Conservation (phyloP, 768 basidiomycete species). For the Exsudoporus frostii region DNA sequence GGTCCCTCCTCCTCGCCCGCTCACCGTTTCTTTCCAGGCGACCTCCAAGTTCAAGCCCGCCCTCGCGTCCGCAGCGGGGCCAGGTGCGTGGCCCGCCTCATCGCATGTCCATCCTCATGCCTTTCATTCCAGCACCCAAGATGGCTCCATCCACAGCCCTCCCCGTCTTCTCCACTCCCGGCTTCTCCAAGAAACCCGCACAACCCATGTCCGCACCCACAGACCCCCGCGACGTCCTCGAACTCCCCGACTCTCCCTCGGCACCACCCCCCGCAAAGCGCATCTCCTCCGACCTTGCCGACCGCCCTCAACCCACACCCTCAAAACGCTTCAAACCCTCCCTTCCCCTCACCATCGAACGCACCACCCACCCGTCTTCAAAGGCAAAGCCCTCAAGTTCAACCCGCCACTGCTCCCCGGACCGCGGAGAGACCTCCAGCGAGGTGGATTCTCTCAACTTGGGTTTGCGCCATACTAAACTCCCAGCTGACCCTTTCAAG, state of each 20-base stretch:
- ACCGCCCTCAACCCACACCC: conserved; percentile 2
- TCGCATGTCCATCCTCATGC: conserved; percentile 7
- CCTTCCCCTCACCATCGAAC: conserved; percentile 25
- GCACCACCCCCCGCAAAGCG: conserved; percentile 30
- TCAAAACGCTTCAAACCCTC: conserved; percentile 34
- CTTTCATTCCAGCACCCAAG: conserved; percentile 22
- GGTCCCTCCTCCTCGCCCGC: neutral
- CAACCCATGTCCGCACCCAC: conserved; percentile 10
- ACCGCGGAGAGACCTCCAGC: conserved; percentile 12
- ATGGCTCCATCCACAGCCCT: conserved; percentile 14
- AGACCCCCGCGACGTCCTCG: conserved; percentile 10
- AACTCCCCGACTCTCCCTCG: conserved; percentile 14
- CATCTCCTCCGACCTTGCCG: conserved; percentile 19
- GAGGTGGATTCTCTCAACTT: conserved; percentile 26
- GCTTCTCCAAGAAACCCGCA: conserved; percentile 32
- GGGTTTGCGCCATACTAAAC: neutral
- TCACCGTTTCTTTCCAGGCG: neutral
- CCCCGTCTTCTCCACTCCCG: conserved; percentile 46
- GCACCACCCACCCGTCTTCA: conserved; percentile 8
- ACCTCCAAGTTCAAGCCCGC: conserved; percentile 50
- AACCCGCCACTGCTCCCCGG: conserved; percentile 15
- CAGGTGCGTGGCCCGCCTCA: conserved; percentile 4
- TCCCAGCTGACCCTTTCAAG: conserved; percentile 21
- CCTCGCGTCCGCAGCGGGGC: conserved; percentile 9
- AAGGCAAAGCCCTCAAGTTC: conserved; percentile 1